Base-by-base conservation (phyloP, 176 grass and related monocot genomes). In the Triticum dicoccoides region DNA sequence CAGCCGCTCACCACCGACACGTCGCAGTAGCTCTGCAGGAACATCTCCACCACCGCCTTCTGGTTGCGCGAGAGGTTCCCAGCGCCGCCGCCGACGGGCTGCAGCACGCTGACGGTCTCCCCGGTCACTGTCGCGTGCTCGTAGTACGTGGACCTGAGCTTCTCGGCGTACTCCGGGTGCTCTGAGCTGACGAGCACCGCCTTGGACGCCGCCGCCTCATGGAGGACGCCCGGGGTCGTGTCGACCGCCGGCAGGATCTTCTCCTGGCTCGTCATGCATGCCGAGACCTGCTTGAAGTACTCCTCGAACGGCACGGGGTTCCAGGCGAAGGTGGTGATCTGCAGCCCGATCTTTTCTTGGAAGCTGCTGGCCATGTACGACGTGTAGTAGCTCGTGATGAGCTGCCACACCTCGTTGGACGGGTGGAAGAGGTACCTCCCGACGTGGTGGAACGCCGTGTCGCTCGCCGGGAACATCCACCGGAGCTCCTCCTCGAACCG, bases 401-500 rank as follows among this genome's bases (percentile, higher is more conserved):
- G 67, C n/a, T 68, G 77, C 94, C 94, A 97, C 29, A 94, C 79
- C 21, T 81, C 42, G 77, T 97, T 92, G 4, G 91, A 88, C 21
- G 91, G 94, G 85, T 97, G 94, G 85, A 94, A 88, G 14, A 97
- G 89, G 76, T 97, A 97, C 66, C 91, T 85, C 34, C 85, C 89
- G 35, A 97, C 24, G 66, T 92, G 94, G 70, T 94, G 94, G 79
- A 97, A 97, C 25, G 90, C 92, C 4, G 87, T 90, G 79, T 87
- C 91, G 83, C 70, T 69, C 15, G 63, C 89, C 27, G 94, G 94
- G 83, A 96, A 96, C 86, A 96, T 90, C 91, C 91, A 88, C 76
- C 82, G 54, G 67, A 96, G 85, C 84, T 96, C 94, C 81, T 91
- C 82, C 69, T 93, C 91, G 29, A 91, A 91, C 34, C 79, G 82